Base-by-base conservation (phyloP, 768 basidiomycete species). In the Boletellus sp. region DNA sequence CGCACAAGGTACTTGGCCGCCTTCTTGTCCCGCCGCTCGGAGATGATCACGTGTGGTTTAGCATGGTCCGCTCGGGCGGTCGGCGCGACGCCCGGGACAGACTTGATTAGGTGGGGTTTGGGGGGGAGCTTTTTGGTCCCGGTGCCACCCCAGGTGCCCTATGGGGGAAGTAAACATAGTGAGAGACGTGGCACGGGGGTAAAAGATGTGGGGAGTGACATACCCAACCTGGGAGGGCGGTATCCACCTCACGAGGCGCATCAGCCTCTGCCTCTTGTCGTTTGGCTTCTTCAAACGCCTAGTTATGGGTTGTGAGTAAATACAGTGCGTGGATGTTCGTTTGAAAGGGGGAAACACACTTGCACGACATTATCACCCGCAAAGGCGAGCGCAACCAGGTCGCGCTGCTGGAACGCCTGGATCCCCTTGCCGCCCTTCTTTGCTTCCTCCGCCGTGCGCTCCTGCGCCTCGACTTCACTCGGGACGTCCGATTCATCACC, bases 291-390 rank as follows among this genome's bases (percentile, higher is more conserved):
- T 83, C 85, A 62, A 99, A 99, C 47, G 88, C 86, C 91, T 94
- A 39, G 15, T 22, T 35, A 22, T 35, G 57, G 22, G 43, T 13
- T n/a, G 12, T 9, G 26, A 20, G 28, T 11, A 28, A 28, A 10
- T 10, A 48, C 23, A 46, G 41, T 0, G 15, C 42, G 44, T 23
- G 42, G 37, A 39, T 32, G 3, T 11, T 13, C 16, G 1, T 6
- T 19, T 5, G 3, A 3, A 4, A 12, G 10, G 6, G 2, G 6
- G 17, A 8, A 17, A 13, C 1, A 28, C 60, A 92, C 92, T 70
- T 88, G 84, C 6, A 96, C 84, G 28, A 98, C 95, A 56, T 98
- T 91, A 67, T 99, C 96, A 3, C 93, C 94, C 2, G 94, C 95
- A 72, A 99, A 99, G 0, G 96, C 96, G 47, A 84, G 83, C 1